A percentile compares a stretch with the other conserved stretches of the same genome.
phyloP scores from a whole-genome alignment of 208 protist genomes.

The Crithidia bombi region DNA sequence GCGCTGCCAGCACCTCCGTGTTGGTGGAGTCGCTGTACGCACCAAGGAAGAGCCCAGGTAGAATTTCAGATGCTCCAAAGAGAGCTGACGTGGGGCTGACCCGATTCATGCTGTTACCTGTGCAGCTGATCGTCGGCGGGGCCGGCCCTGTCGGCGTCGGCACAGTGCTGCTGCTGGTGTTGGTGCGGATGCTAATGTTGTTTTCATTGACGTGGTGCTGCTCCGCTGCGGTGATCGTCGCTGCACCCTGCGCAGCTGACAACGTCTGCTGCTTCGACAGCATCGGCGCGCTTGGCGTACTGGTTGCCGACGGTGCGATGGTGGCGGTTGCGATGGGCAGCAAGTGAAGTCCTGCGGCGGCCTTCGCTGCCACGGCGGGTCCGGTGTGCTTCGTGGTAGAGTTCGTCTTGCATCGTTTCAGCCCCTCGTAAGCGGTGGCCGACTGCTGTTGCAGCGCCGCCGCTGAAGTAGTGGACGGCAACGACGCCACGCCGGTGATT shows the following conservation, averaged over 20 bases:
- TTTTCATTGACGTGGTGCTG: neutral
- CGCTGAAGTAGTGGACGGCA: neutral
- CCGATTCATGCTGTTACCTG: neutral
- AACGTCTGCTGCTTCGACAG: neutral
- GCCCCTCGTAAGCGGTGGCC: neutral
- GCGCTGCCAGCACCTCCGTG: slow-evolving; percentile 35
- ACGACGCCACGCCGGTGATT: no score
- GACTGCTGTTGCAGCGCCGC: neutral
- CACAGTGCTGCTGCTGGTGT: neutral
- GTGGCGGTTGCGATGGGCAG: neutral
- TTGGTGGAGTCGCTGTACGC: slow-evolving; percentile 53
- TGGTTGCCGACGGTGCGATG: neutral
- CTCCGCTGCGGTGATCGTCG: no score
- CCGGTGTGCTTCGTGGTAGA: slow-evolving; percentile 3
- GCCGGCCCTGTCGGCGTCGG: neutral
- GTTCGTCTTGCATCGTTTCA: slow-evolving; percentile 3
- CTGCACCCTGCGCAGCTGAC: no score
- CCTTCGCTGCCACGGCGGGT: slow-evolving; percentile 12
- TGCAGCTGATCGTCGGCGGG: slow-evolving; percentile 1
- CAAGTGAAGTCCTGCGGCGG: slow-evolving; percentile 11
- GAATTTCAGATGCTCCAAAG: slow-evolving; percentile 64
- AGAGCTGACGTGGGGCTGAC: slow-evolving; percentile 11
- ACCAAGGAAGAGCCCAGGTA: slow-evolving; percentile 75
- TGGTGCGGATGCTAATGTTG: slow-evolving; percentile 1
- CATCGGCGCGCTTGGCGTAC: neutral